Percentiles rank a stretch among this genome's conserved stretches.
phyloP scores from a whole-genome alignment of 345 rosid genomes.

The Lepidium didymum region DNA sequence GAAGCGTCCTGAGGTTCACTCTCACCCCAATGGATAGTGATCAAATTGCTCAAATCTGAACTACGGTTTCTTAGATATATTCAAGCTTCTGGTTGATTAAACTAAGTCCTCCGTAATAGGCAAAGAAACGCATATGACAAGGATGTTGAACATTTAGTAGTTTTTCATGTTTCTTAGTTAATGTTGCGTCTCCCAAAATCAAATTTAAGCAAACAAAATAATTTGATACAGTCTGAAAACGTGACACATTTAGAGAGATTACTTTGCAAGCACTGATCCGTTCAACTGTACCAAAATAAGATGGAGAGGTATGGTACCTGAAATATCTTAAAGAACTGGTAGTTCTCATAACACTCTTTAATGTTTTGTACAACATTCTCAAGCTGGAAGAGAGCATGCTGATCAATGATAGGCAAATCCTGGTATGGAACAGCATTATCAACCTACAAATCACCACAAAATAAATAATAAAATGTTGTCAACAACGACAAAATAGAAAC shows the following conservation, averaged over 20 bases:
- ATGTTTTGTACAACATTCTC: conserved; percentile 74
- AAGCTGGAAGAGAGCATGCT: conserved; percentile 79
- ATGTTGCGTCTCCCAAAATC: background rate
- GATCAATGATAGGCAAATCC: conserved; percentile 87
- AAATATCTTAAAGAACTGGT: conserved; percentile 85
- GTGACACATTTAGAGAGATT: background rate
- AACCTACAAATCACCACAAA: conserved; percentile 41
- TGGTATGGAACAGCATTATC: conserved; percentile 61
- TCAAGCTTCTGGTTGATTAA: background rate
- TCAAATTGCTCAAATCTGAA: background rate
- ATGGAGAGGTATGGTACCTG: conserved; percentile 48
- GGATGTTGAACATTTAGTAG: background rate
- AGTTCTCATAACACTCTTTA: conserved; percentile 66
- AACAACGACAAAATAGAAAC: background rate
- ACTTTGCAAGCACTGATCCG: background rate
- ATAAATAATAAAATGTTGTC: background rate
- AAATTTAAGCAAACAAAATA: background rate
- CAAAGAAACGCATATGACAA: background rate
- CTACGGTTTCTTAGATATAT: background rate
- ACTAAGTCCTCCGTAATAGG: background rate
- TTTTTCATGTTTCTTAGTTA: background rate
- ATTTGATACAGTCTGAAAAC: background rate
- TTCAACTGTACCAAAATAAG: background rate
- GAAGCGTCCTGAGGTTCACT: conserved; percentile 1
- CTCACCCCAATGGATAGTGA: conserved; percentile 4